These are phyloP conservation scores for Anisogramma anomala DNA, from an alignment of 2,329 filamentous ascomycete species.

Conservation along the genomic window DNA sequence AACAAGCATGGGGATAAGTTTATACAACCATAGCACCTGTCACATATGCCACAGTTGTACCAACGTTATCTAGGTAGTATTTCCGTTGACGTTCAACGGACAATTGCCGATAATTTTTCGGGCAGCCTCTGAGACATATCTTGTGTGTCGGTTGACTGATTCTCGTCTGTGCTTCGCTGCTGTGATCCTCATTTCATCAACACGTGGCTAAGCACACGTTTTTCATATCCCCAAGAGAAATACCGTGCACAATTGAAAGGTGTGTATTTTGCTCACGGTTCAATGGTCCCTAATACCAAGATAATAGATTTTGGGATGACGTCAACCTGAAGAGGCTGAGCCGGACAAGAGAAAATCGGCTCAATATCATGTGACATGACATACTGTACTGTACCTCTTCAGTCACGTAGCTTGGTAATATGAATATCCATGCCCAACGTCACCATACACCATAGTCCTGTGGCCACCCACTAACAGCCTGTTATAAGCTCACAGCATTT, in stretches of 20 bases:
- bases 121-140: not conserved
- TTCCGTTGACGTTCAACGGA: too few relatives aligned
- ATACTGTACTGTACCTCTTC: too few relatives aligned
- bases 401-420: too few relatives aligned
- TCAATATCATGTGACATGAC: too few relatives aligned
- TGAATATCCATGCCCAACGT: too few relatives aligned
- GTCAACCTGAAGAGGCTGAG: too few relatives aligned
- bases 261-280: not conserved
- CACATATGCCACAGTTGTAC: not conserved
- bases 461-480: too few relatives aligned
- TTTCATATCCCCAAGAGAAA: not conserved
- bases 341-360: too few relatives aligned
- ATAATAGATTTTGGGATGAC: too few relatives aligned
- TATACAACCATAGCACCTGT: conserved; percentile 1
- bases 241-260: not conserved
- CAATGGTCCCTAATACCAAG: not conserved
- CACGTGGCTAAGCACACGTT: not conserved
- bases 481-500: not conserved
- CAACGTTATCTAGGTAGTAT: not conserved
- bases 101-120: not conserved
- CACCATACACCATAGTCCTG: not conserved
- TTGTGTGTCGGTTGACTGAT: not conserved
- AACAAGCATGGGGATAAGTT: conserved; percentile 8
- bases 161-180: not conserved
- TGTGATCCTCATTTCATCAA: not conserved